These are phyloP conservation scores for Plasmodium yoelii DNA, from an alignment of 169 alveolate genomes.

Conservation along the genomic window DNA sequence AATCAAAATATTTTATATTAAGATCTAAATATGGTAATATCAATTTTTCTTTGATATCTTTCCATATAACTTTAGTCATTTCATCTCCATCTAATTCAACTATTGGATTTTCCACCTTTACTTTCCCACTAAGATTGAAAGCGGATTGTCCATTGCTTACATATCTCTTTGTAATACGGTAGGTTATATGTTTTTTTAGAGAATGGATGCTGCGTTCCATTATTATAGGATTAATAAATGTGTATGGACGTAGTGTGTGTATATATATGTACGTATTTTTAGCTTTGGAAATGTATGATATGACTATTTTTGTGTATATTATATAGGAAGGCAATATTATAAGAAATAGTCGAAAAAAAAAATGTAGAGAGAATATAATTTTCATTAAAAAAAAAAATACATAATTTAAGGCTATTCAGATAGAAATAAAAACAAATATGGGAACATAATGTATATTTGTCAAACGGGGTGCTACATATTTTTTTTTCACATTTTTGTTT, in stretches of 20 bases:
- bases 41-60: constrained; percentile 91
- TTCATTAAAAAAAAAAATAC: too few species aligned
- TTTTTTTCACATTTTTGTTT: too few species aligned
- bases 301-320: background rate
- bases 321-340: too few species aligned
- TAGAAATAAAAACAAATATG: too few species aligned
- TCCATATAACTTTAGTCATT: constrained; percentile 96
- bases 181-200: background rate
- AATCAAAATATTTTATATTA: constrained; percentile 92
- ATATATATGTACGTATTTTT: background rate
- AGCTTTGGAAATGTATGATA: background rate
- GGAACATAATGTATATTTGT: too few species aligned
- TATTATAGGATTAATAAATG: too few species aligned
- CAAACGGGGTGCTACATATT: too few species aligned
- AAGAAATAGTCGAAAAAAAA: too few species aligned
- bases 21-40: constrained; percentile 93
- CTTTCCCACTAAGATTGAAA: constrained; percentile 38
- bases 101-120: constrained; percentile 85
- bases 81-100: constrained; percentile 97
- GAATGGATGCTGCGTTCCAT: too few species aligned
- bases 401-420: too few species aligned
- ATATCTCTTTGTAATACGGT: background rate
- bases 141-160: constrained; percentile 7
- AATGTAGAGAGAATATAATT: too few species aligned
- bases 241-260: background rate